A percentile compares a stretch with the other conserved stretches of the same genome.
phyloP scores from a whole-genome alignment of 805 yeast genomes.

The Sugiyamaella valdiviana region DNA sequence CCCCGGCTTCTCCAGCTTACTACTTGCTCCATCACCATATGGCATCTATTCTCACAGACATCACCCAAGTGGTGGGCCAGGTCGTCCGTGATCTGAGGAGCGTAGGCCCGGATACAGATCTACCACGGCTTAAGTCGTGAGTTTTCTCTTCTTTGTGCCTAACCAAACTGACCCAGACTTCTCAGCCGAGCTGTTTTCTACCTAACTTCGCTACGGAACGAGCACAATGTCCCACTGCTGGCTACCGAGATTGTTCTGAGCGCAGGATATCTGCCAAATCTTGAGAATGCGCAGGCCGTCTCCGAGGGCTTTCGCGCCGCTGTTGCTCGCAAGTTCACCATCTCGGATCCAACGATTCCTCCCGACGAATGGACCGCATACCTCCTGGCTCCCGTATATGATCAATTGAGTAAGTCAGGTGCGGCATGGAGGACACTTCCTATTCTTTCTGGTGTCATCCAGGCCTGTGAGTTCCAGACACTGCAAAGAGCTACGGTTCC shows the following conservation, averaged over 20 bases:
- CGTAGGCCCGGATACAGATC: neutral
- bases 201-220: conserved; percentile 23
- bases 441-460: conserved; percentile 18
- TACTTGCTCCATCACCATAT: neutral
- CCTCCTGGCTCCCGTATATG: conserved; percentile 11
- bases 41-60: conserved; percentile 1
- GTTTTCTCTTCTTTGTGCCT: neutral
- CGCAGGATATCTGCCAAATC: conserved; percentile 8
- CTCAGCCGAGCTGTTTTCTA: conserved; percentile 13
- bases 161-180: neutral
- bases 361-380: conserved; percentile 17
- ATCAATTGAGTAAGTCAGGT: conserved; percentile 1
- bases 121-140: neutral
- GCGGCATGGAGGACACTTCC: conserved; percentile 21
- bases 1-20: neutral
- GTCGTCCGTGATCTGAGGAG: conserved; percentile 4
- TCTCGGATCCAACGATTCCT: conserved; percentile 24
- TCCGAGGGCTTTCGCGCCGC: conserved; percentile 24
- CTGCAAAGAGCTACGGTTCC: neutral
- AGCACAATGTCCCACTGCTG: conserved; percentile 21
- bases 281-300: conserved; percentile 7
- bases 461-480: conserved; percentile 1
- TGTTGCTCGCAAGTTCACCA: conserved; percentile 16
- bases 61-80: conserved; percentile 1
- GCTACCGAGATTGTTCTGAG: conserved; percentile 19